These are phyloP conservation scores for Zarea fungicola DNA, from an alignment of 2,329 filamentous ascomycete genomes.

Conservation along the genomic window DNA sequence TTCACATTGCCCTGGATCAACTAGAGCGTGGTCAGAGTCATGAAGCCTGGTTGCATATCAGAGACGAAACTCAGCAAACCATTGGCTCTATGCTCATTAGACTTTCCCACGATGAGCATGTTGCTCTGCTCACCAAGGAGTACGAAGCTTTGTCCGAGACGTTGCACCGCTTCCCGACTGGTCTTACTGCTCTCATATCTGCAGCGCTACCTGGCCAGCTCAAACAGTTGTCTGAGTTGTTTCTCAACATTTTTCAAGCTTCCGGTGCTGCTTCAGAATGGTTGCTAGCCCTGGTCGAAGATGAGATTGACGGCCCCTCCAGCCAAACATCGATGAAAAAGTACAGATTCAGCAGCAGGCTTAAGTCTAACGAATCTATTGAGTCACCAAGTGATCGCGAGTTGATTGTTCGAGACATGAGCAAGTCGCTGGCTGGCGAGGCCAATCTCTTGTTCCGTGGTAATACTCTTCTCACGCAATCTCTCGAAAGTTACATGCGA, in stretches of 20 bases:
- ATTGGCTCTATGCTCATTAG: slow-evolving; percentile 83
- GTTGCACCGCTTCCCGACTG: slow-evolving; percentile 77
- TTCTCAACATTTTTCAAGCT: slow-evolving; percentile 94
- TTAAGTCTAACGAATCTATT: slow-evolving; percentile 66
- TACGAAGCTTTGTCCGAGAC: slow-evolving; percentile 79
- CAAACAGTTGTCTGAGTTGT: slow-evolving; percentile 73
- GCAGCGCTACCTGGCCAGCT: slow-evolving; percentile 72
- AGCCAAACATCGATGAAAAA: slow-evolving; percentile 73
- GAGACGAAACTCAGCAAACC: slow-evolving; percentile 68
- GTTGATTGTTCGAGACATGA: slow-evolving; percentile 68
- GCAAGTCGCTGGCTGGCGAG: slow-evolving; percentile 74
- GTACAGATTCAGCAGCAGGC: slow-evolving; percentile 64
- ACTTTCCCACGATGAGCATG: slow-evolving; percentile 78
- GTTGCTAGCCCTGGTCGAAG: slow-evolving; percentile 89
- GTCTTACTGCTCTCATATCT: slow-evolving; percentile 79
- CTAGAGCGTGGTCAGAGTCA: slow-evolving; percentile 70
- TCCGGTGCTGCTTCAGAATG: slow-evolving; percentile 80
- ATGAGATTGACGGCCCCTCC: slow-evolving; percentile 91
- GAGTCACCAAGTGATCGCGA: slow-evolving; percentile 62
- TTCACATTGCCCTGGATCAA: slow-evolving; percentile 79
- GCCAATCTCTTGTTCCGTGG: slow-evolving; percentile 93
- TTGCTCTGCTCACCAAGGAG: slow-evolving; percentile 80
- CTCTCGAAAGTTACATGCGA: slow-evolving; percentile 93
- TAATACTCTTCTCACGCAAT: slow-evolving; percentile 89
- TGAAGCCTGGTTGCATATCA: slow-evolving; percentile 83